Percentiles rank a stretch among this genome's conserved stretches.
Conservation (phyloP, 2,329 filamentous ascomycete genomes). For the Samsoniella hepiali region DNA sequence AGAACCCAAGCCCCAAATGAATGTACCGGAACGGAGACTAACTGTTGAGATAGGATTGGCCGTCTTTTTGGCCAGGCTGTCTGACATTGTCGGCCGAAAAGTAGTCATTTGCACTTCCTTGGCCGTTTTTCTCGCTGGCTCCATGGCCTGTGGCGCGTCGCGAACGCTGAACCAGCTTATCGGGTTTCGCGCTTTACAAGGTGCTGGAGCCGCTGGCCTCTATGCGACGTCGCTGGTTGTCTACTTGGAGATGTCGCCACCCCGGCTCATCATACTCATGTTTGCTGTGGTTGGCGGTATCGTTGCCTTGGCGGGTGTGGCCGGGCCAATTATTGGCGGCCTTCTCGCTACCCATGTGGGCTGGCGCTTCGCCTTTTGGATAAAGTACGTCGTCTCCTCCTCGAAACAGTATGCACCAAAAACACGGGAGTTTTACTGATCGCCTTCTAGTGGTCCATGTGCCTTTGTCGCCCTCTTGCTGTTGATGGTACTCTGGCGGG, state of each 20-base stretch:
- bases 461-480: background rate
- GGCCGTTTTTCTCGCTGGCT: constrained; percentile 20
- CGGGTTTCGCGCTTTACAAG: constrained; percentile 22
- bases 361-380: constrained; percentile 22
- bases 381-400: constrained; percentile 17
- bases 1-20: constrained; percentile 28
- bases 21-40: background rate
- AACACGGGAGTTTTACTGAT: background rate
- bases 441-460: background rate
- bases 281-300: constrained; percentile 20
- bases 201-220: constrained; percentile 22
- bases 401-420: constrained; percentile 7
- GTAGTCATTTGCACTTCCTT: constrained; percentile 17
- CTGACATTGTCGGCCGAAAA: constrained; percentile 20
- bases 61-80: constrained; percentile 19
- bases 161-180: constrained; percentile 21
- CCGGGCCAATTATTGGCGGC: constrained; percentile 22
- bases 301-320: constrained; percentile 21
- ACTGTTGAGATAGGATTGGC: constrained; percentile 18
- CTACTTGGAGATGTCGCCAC: constrained; percentile 21
- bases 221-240: constrained; percentile 22
- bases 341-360: constrained; percentile 13
- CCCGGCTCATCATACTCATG: constrained; percentile 10
- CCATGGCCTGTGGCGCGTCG: constrained; percentile 19
- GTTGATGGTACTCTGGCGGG: background rate